Base-by-base conservation (phyloP, 1,284 basidiomycete genomes). In the Papiliotrema flavescens region DNA sequence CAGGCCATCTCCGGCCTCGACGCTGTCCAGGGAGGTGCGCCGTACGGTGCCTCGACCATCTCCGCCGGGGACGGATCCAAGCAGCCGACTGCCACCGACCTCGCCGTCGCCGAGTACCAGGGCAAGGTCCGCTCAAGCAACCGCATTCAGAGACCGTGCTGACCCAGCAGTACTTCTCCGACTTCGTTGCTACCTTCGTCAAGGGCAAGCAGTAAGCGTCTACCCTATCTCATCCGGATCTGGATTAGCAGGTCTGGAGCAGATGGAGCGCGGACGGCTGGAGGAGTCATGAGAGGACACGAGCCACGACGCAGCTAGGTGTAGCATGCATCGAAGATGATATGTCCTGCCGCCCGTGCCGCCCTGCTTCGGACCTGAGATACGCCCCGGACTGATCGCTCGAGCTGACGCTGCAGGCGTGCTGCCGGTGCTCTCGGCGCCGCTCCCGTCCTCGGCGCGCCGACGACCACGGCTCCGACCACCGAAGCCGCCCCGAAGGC, bases 1-100 rank as follows among this genome's bases (percentile, higher is more conserved):
- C 67, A 76, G 1, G 81, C 85, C 67, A 71, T 90, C 60, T 76
- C 82, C 37, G 82, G 83, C 76, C 54, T 88, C 49, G 73, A 67
- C 15, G 83, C 85, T 73, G 80, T 86, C 51, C 87, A 84, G 67
- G 90, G 89, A 68, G 86, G 86, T 82, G 67, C 75, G 7, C 68
- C 79, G n/a, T 80, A 70, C 61, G 87, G 86, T 60, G 84, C 86
- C 32, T 86, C 86, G 32, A 86, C 86, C 41, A 81, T 85, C 67
- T 83, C 87, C 43, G 81, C 76, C 52, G 66, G 79, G 40, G 83
- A 85, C 65, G 88, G 88, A 50, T 80, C 80, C 34, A 83, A 86
- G 57, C 78, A 81, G 66, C 85, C 89, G 20, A 77, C 79, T 28
- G 67, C 76, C 11, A 80, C 83, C 60, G 89, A 92, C 77, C 71